Base-by-base conservation (phyloP, 1,284 basidiomycete species). In the Omphalotus olearius region DNA sequence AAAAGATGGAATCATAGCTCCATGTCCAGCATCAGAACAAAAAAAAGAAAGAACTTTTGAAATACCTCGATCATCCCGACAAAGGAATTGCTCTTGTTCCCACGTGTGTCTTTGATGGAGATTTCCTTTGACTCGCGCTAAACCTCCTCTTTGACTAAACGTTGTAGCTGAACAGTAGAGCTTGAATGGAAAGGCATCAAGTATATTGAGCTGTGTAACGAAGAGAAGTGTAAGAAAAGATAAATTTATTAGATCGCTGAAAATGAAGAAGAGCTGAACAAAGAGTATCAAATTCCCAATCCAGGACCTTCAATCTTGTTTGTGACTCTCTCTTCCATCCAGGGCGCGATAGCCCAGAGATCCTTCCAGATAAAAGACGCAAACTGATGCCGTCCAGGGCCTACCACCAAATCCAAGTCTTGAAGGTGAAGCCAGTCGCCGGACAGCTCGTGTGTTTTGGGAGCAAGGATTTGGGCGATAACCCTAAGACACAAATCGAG, bases 301-400 rank as follows among this genome's bases (percentile, higher is more conserved):
- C 87, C 86, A 47, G 76, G 74, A 4, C 88, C 88, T 54, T 81
- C 73, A 56, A 90, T 82, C 61, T 71, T 76, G 62, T 74, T 81
- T 30, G 78, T 76, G 55, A 88, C 73, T 50, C 69, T 69, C 50
- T 80, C 77, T 53, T 80, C 76, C 69, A 91, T 75, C 88, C 88
- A 91, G 5, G 87, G 88, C 36, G 88, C 85, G 54, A 90, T 79
- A 26, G 80, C 76, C 60, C 74, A 73, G 38, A 91, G 67, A 65
- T 91, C 88, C 26, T 69, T 67, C 79, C 81, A 87, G 1, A 73
- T 75, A 56, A 91, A 80, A 6, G 86, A 87, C 5, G 78, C 77
- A 62, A 82, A 90, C 48, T 82, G 83, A 25, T 69, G 70, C 26
- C 78, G 72, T 41, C 76, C 74, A 2, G 72, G 63, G 13, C 75